These are phyloP conservation scores for Hypoxylon lienhwacheense DNA, from an alignment of 495 filamentous ascomycete genomes.

Conservation along the genomic window DNA sequence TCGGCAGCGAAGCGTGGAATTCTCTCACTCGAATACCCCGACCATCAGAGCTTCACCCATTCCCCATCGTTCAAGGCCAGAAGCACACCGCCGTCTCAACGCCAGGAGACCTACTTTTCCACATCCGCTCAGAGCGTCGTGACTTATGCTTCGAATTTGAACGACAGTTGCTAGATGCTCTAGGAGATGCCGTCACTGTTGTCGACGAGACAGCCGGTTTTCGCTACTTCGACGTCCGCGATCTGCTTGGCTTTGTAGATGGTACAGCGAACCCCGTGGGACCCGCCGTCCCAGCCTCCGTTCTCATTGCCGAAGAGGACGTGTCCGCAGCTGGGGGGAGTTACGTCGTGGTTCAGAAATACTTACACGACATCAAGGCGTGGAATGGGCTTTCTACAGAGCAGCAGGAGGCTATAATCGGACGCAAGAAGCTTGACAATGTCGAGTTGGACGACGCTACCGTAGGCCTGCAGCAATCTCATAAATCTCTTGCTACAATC, in stretches of 20 bases:
- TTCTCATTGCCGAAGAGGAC: constrained; percentile 53
- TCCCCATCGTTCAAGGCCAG: constrained; percentile 48
- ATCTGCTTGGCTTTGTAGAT: constrained; percentile 62
- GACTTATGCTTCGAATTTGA: constrained; percentile 62
- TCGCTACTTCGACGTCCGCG: constrained; percentile 62
- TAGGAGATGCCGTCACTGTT: constrained; percentile 51
- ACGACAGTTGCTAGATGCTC: constrained; percentile 52
- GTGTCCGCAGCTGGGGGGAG: constrained; percentile 48
- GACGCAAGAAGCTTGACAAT: constrained; percentile 60
- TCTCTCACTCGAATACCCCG: constrained; percentile 47
- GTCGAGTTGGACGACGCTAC: constrained; percentile 57
- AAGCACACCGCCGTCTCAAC: constrained; percentile 54
- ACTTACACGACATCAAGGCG: constrained; percentile 54
- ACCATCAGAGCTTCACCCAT: constrained; percentile 57
- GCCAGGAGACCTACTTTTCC: constrained; percentile 59
- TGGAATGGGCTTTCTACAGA: constrained; percentile 54
- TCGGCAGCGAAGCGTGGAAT: constrained; percentile 56
- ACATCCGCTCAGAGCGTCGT: constrained; percentile 59
- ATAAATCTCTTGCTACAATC: constrained; percentile 59
- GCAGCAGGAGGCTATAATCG: constrained; percentile 59
- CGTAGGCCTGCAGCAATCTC: constrained; percentile 49
- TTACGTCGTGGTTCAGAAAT: constrained; percentile 63
- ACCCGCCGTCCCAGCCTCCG: constrained; percentile 45
- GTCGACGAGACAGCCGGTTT: constrained; percentile 60
- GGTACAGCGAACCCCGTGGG: constrained; percentile 62